Percentiles rank a stretch among this genome's conserved stretches.
These are phyloP conservation scores for Tuber umbilicatum DNA, from an alignment of 495 filamentous ascomycete species.

Conservation along the genomic window DNA sequence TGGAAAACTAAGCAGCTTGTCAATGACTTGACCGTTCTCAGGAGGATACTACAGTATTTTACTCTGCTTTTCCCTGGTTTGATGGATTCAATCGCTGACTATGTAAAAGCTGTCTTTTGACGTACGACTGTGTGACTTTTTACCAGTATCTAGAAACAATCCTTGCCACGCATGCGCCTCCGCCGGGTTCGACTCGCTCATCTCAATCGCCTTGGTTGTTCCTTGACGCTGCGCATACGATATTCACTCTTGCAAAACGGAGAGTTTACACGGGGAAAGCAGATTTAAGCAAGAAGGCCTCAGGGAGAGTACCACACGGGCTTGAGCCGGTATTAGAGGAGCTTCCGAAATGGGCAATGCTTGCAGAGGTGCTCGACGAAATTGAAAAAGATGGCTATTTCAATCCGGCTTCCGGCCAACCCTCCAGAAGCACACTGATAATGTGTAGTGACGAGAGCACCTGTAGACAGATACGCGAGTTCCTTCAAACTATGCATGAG, in stretches of 20 bases:
- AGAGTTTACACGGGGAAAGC: constrained; percentile 72
- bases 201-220: constrained; percentile 95
- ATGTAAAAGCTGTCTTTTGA: constrained; percentile 55
- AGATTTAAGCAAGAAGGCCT: constrained; percentile 40
- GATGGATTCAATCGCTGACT: constrained; percentile 32
- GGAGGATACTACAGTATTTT: constrained; percentile 72
- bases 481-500: constrained; percentile 84
- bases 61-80: neutral
- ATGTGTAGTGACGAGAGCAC: constrained; percentile 91
- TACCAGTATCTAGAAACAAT: constrained; percentile 91
- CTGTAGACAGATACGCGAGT: constrained; percentile 84
- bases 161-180: constrained; percentile 78
- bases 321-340: constrained; percentile 89
- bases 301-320: constrained; percentile 53
- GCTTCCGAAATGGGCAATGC: constrained; percentile 83
- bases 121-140: constrained; percentile 79
- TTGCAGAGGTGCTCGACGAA: constrained; percentile 82
- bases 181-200: constrained; percentile 77
- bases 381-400: constrained; percentile 89
- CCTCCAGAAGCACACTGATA: constrained; percentile 80
- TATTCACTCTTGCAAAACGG: constrained; percentile 84
- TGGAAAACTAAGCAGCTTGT: constrained; percentile 93
- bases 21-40: constrained; percentile 74
- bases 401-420: constrained; percentile 65
- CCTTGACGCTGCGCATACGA: constrained; percentile 86